Evolutionary conservation across 495 filamentous ascomycete species (phyloP).

Genomic region (Thozetella sp.): DNA sequence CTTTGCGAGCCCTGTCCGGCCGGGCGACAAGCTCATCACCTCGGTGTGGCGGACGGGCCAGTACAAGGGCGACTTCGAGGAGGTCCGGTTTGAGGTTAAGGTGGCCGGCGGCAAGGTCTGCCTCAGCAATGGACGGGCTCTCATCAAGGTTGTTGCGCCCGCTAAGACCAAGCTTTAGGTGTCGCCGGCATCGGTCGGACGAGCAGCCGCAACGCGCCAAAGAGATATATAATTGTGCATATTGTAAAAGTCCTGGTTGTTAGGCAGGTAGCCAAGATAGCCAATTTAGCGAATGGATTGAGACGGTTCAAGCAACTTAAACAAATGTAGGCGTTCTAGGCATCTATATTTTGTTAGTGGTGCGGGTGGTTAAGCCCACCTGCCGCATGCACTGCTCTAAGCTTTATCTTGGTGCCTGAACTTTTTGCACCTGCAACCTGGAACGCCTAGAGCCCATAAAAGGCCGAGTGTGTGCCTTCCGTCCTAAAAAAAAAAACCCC

Average conservation of each 20-base stretch:
- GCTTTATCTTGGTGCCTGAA: constrained; percentile 15
- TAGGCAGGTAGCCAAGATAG: background rate
- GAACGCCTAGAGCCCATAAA: background rate
- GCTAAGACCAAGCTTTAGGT: constrained; percentile 66
- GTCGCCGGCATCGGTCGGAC: background rate
- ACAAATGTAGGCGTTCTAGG: background rate
- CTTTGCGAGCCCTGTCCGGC: constrained; percentile 81
- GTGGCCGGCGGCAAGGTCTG: constrained; percentile 75
- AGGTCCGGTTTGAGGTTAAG: constrained; percentile 75
- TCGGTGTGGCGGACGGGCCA: constrained; percentile 68
- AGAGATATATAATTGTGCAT: background rate
- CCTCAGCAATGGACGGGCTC: constrained; percentile 79
- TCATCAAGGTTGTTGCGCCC: constrained; percentile 65
- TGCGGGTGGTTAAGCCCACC: too few species aligned
- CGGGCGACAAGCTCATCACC: constrained; percentile 70
- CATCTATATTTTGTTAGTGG: background rate
- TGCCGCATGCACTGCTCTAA: too few species aligned
- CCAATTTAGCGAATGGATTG: background rate
- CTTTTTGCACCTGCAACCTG: background rate
- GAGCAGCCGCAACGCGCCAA: background rate
- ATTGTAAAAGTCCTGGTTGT: background rate
- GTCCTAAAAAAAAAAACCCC: background rate
- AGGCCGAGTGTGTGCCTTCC: background rate
- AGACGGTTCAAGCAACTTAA: background rate
- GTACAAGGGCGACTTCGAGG: constrained; percentile 72